These are phyloP conservation scores for Madurella mycetomatis DNA, from an alignment of 2,329 filamentous ascomycete genomes.

Conservation along the genomic window DNA sequence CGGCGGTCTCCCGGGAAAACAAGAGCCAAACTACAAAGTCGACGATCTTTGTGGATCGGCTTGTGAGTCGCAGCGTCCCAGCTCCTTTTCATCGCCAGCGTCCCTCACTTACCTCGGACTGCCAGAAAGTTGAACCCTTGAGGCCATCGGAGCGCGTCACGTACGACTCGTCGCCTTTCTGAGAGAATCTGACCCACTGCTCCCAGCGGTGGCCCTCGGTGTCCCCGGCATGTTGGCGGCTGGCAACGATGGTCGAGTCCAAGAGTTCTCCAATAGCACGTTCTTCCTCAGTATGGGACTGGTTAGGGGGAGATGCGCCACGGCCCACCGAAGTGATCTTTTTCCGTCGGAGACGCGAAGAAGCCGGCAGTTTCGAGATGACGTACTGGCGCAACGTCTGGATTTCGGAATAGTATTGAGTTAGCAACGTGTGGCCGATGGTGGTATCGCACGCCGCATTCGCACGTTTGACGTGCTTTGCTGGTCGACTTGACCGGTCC, in stretches of 20 bases:
- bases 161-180: slow-evolving; percentile 55
- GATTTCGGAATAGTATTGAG: slow-evolving; percentile 62
- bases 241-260: slow-evolving; percentile 65
- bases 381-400: slow-evolving; percentile 67
- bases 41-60: slow-evolving; percentile 53
- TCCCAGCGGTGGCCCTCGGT: slow-evolving; percentile 41
- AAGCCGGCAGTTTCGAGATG: slow-evolving; percentile 58
- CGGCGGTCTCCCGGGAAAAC: slow-evolving; percentile 54
- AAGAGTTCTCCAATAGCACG: slow-evolving; percentile 53
- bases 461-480: slow-evolving; percentile 19
- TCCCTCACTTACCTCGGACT: slow-evolving; percentile 56
- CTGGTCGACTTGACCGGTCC: slow-evolving; percentile 17
- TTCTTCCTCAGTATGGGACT: slow-evolving; percentile 32
- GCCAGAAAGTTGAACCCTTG: slow-evolving; percentile 46
- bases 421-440: slow-evolving; percentile 59
- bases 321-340: slow-evolving; percentile 49
- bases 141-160: slow-evolving; percentile 48
- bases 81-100: neutral
- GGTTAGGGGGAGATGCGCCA: slow-evolving; percentile 15
- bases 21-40: slow-evolving; percentile 74
- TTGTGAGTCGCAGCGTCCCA: slow-evolving; percentile 3
- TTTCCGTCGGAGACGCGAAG: slow-evolving; percentile 58
- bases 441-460: slow-evolving; percentile 7
- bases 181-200: slow-evolving; percentile 58
- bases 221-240: slow-evolving; percentile 29